phyloP scores from a whole-genome alignment of 768 basidiomycete genomes.

The Rhizopogon vulgaris region DNA sequence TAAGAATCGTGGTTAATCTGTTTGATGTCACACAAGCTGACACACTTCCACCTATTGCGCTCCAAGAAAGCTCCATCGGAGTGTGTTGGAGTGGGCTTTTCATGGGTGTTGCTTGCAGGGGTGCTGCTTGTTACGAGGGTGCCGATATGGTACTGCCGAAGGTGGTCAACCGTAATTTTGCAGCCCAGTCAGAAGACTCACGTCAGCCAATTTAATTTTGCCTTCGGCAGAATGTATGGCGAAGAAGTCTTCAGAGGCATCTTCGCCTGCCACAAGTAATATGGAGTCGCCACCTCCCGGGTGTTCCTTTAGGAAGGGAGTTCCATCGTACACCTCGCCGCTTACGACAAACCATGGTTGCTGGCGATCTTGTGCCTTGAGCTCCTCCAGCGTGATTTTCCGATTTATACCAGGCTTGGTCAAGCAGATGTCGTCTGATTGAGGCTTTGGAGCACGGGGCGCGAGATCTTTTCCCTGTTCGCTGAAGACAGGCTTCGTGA shows the following conservation, averaged over 20 bases:
- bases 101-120: not conserved
- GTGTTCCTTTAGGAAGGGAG: conserved; percentile 45
- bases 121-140: conserved; percentile 27
- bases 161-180: conserved; percentile 5
- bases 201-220: conserved; percentile 37
- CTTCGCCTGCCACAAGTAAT: conserved; percentile 47
- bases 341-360: conserved; percentile 47
- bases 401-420: conserved; percentile 39
- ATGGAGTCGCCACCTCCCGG: conserved; percentile 57
- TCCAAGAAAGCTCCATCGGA: conserved; percentile 32
- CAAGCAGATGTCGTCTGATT: conserved; percentile 30
- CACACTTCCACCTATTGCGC: conserved; percentile 42
- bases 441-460: not conserved
- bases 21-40: conserved; percentile 30
- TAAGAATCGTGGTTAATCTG: conserved; percentile 43
- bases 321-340: conserved; percentile 53
- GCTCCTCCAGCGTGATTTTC: conserved; percentile 38
- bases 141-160: conserved; percentile 40
- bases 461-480: not conserved
- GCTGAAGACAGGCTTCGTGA: conserved; percentile 35
- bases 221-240: conserved; percentile 55
- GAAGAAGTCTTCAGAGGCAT: conserved; percentile 60
- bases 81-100: conserved; percentile 4
- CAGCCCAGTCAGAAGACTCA: conserved; percentile 2
- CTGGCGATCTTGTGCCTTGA: conserved; percentile 31